Percentiles rank a stretch among this genome's conserved stretches.
phyloP scores from a whole-genome alignment of 2,329 filamentous ascomycete species.

The Pyricularia sp. region DNA sequence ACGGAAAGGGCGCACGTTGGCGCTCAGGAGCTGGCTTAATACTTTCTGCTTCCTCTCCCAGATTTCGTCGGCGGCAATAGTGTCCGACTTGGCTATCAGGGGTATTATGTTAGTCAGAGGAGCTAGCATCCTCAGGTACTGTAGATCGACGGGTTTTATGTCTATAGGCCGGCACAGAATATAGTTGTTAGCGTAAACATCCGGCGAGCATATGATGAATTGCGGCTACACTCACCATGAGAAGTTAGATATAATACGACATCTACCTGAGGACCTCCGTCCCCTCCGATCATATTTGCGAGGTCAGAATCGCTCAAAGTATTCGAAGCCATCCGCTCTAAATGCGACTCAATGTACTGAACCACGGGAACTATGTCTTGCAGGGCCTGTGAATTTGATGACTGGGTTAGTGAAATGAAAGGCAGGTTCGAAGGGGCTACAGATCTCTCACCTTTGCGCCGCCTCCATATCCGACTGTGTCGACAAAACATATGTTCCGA shows the following conservation, averaged over 20 bases:
- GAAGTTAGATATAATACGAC: slow-evolving; percentile 74
- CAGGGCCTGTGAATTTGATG: neutral
- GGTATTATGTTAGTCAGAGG: slow-evolving; percentile 77
- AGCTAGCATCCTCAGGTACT: slow-evolving; percentile 61
- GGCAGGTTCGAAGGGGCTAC: neutral
- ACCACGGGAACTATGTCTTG: slow-evolving; percentile 41
- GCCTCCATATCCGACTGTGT: slow-evolving; percentile 59
- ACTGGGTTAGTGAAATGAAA: neutral
- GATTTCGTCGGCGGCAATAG: slow-evolving; percentile 49
- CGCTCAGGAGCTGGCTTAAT: slow-evolving; percentile 42
- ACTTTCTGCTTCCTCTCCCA: slow-evolving; percentile 50
- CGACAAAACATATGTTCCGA: slow-evolving; percentile 88
- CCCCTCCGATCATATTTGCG: slow-evolving; percentile 67
- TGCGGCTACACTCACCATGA: slow-evolving; percentile 42
- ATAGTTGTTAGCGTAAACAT: neutral
- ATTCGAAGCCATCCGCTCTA: slow-evolving; percentile 54
- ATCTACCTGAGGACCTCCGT: slow-evolving; percentile 77
- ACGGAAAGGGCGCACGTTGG: slow-evolving; percentile 55
- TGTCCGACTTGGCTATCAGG: slow-evolving; percentile 69
- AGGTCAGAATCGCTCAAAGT: slow-evolving; percentile 66
- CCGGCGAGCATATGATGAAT: neutral
- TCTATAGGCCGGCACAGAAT: slow-evolving; percentile 25
- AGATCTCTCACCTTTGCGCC: slow-evolving; percentile 29
- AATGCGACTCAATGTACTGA: slow-evolving; percentile 63
- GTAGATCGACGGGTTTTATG: slow-evolving; percentile 54